Conservation (phyloP, 73 alveolate species). For the Paramecium sonneborni region DNA sequence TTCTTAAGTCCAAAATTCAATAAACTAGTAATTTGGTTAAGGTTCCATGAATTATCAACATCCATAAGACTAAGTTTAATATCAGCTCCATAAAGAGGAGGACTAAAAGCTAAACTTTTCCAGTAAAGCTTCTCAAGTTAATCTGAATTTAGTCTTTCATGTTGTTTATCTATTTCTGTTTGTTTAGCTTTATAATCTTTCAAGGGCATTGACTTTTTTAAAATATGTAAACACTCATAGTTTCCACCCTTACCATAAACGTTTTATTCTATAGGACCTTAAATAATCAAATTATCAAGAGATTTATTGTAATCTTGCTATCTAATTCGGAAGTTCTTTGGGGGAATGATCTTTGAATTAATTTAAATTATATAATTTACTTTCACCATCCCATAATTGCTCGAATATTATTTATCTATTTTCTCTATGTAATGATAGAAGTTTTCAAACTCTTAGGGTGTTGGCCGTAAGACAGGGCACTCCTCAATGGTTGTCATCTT, state of each 20-base stretch:
- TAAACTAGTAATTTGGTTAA: slow-evolving; percentile 69
- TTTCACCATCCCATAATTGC: slow-evolving; percentile 81
- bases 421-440: slow-evolving; percentile 74
- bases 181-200: slow-evolving; percentile 70
- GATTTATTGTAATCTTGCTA: slow-evolving; percentile 72
- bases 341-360: slow-evolving; percentile 80
- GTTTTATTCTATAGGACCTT: slow-evolving; percentile 83
- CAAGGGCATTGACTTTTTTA: slow-evolving; percentile 74
- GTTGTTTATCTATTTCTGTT: slow-evolving; percentile 63
- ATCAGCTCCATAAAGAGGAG: slow-evolving; percentile 93
- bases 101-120: slow-evolving; percentile 80
- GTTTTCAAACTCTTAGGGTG: slow-evolving; percentile 75
- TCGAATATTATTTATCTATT: slow-evolving; percentile 74
- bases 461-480: slow-evolving; percentile 84
- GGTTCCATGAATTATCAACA: slow-evolving; percentile 77
- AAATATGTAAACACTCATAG: slow-evolving; percentile 71
- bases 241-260: slow-evolving; percentile 83
- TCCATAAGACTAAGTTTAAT: slow-evolving; percentile 76
- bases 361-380: slow-evolving; percentile 63
- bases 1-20: slow-evolving; percentile 72
- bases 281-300: slow-evolving; percentile 52
- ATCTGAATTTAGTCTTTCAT: slow-evolving; percentile 63
- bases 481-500: slow-evolving; percentile 50
- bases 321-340: slow-evolving; percentile 84
- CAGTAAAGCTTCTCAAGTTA: slow-evolving; percentile 85